Evolutionary conservation across 305 asterid species (phyloP), one percentile per base, ranked within the genome.

Genomic region (Fraxinus sp.): DNA sequence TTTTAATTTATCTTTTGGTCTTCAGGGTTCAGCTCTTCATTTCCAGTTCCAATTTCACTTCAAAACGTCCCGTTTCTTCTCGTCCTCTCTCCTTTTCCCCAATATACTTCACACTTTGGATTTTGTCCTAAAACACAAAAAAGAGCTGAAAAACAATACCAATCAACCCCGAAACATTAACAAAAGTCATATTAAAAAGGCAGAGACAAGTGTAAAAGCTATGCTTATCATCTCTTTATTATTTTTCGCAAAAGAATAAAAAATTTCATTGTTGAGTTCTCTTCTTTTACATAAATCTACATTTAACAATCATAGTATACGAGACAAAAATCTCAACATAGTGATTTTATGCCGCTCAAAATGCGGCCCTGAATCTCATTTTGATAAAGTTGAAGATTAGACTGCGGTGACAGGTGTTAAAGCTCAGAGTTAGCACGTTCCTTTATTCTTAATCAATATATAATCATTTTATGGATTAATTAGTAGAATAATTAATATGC

Each of bases 381-480:
- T 68, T 68, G 22, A 68, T 68, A 68, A 68, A 68, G 74, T 68
- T 28, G 20, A 30, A 66, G 39, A 11, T 68, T 68, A 16, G 37
- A 13, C 41, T 37, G 79, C 76, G 10, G 9, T 76, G 79, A 83
- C 73, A 68, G 86, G 70, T 83, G 86, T 68, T 84, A 76, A 84
- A 75, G 86, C 81, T 79, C 16, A 83, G 64, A 41, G 83, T 16
- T 44, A 73, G 80, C 86, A 83, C 86, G 86, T 83, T 74, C 78
- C 76, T 74, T 18, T 77, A 83, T 79, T 83, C 80, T 46, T 59
- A 14, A 11, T 39, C 7, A 79, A 13, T 37, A 37, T 74, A 7
- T 30, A 33, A 83, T n/a, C 55, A 57, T 35, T 30, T 55, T 16
- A 68, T 26, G 36, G 74, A 68, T 68, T 77, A 55, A 32, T 52